phyloP scores from a whole-genome alignment of 306 rosid genomes.

The Alnus rubra region DNA sequence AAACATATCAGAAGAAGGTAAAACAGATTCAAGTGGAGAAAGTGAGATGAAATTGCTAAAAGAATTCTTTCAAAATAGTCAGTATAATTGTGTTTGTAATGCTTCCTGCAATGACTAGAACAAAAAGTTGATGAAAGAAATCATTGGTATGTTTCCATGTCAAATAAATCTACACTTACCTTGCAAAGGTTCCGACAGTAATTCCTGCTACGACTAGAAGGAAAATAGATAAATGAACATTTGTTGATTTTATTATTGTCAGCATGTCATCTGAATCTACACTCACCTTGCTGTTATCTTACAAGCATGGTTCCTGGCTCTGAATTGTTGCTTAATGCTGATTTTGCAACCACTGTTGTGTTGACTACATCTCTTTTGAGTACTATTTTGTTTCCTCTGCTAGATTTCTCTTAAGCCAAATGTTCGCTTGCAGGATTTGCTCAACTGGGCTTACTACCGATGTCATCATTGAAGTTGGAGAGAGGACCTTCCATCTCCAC shows the following conservation, averaged over 20 bases:
- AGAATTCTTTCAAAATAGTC: not conserved
- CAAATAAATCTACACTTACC: not conserved
- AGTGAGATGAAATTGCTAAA: not conserved
- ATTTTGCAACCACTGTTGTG: not conserved
- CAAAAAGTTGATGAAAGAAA: not conserved
- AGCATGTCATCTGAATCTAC: not conserved
- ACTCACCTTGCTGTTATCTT: not conserved
- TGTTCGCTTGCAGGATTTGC: constrained; percentile 63
- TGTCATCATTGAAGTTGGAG: constrained; percentile 75
- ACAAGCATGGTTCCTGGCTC: not conserved
- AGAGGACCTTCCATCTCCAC: constrained; percentile 78
- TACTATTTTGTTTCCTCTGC: not conserved
- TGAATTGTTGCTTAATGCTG: not conserved
- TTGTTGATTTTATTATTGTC: not conserved
- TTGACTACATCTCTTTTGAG: not conserved
- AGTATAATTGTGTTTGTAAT: too few species aligned
- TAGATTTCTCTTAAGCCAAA: constrained; percentile 15
- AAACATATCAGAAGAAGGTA: not conserved
- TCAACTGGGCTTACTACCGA: constrained; percentile 85
- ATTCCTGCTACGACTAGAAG: not conserved
- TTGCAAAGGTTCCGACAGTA: not conserved
- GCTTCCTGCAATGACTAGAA: not conserved
- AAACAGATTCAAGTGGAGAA: not conserved
- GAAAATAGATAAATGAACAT: not conserved
- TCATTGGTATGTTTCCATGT: not conserved